Evolutionary conservation across 306 rosid species (phyloP), one percentile per base, ranked within the genome.

Genomic region (Medicago arabica): DNA sequence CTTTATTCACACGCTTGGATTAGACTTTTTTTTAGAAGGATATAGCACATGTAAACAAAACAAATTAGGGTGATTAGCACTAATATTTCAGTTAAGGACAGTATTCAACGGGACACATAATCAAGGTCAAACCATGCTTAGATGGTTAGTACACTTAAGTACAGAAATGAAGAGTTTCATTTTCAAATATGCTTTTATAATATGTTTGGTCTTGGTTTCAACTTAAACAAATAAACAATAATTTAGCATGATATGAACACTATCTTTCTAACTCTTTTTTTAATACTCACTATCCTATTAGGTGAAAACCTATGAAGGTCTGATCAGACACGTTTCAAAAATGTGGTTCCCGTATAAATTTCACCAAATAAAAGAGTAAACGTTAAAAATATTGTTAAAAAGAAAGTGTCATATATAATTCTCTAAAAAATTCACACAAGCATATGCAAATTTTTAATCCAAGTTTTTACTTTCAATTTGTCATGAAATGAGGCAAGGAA

Each of bases 71-170:
- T 21, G 8, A 3, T 72, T 55, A 72, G 53, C 62, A 38, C 47
- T 79, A 55, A 66, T 64, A 34, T 31, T 61, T 34, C 21, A 61
- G 38, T 1, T 71, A 78, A 69, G 0, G 12, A 28, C 28, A 63
- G 51, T 28, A 31, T 40, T 57, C 21, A 58, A 40, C 12, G 57
- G 17, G 67, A 19, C 53, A 75, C 31, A 74, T n/a, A 49, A 65
- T 65, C 2, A 51, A 53, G 28, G 63, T 64, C 71, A 49, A 49
- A n/a, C 14, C 25, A 12, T 40, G 21, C 31, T 69, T 69, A 69
- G 19, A 58, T 69, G 17, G 25, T 55, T 67, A 77, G 55, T 65
- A 74, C 43, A 58, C 18, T 77, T 44, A 68, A 41, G 70, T 69
- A 69, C 76, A 23, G 1, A 41, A 31, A 31, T 58, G 13, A 67